phyloP scores from a whole-genome alignment of 352 stramenopile species.

The Phytophthora palmivora region DNA sequence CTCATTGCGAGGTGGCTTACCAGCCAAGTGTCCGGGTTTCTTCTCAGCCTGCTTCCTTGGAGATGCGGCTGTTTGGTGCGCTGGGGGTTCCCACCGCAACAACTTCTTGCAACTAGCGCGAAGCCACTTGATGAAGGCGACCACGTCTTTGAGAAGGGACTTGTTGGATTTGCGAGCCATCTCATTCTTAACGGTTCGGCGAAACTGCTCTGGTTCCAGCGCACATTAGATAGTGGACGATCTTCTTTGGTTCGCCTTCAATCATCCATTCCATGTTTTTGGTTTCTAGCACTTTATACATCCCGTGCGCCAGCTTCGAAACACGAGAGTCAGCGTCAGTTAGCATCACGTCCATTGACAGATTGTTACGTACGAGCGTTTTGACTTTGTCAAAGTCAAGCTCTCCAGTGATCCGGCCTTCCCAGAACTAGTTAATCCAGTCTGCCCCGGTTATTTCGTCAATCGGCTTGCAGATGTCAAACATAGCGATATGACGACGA shows the following conservation, averaged over 20 bases:
- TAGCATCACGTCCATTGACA: not conserved
- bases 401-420: conserved; percentile 8
- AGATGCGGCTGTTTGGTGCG: too few relatives aligned
- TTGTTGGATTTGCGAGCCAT: conserved; percentile 2
- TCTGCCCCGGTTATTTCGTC: conserved; percentile 6
- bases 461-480: conserved; percentile 17
- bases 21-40: too few relatives aligned
- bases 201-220: conserved; percentile 2
- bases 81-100: not conserved
- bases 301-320: conserved; percentile 12
- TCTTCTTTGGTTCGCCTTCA: conserved; percentile 1
- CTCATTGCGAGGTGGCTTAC: too few relatives aligned
- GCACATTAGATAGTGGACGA: conserved; percentile 6
- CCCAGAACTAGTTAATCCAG: conserved; percentile 25
- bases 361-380: not conserved
- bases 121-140: not conserved
- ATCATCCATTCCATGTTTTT: conserved; percentile 25
- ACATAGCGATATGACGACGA: conserved; percentile 12
- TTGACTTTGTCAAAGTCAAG: conserved; percentile 23
- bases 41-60: too few relatives aligned
- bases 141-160: too few relatives aligned
- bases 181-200: not conserved
- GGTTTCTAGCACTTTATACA: conserved; percentile 6
- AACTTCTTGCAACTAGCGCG: not conserved
- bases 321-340: conserved; percentile 1